Conservation (phyloP, 352 stramenopile genomes). For the Phytophthora citrophthora region DNA sequence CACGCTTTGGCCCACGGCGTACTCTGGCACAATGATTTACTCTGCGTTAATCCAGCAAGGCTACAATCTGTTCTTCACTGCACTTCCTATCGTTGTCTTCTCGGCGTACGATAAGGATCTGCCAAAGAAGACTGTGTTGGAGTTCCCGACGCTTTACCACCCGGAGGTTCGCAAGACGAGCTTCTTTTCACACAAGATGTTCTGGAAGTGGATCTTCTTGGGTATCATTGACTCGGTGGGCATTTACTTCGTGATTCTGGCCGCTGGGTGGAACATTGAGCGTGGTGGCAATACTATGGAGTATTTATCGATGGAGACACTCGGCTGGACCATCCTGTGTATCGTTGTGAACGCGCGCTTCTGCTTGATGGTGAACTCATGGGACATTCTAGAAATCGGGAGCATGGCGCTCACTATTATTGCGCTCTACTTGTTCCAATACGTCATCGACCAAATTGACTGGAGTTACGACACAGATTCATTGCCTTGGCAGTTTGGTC, state of each 20-base stretch:
- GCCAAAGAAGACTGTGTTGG: conserved; percentile 63
- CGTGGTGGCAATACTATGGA: conserved; percentile 61
- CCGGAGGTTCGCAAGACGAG: conserved; percentile 53
- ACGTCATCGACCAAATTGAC: conserved; percentile 67
- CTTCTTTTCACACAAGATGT: conserved; percentile 82
- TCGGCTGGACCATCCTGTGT: conserved; percentile 82
- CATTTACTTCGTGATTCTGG: conserved; percentile 69
- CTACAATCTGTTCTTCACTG: conserved; percentile 97
- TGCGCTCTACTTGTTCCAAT: conserved; percentile 71
- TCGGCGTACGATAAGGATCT: conserved; percentile 86
- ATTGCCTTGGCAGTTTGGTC: conserved; percentile 81
- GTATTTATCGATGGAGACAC: conserved; percentile 65
- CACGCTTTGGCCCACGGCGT: conserved; percentile 85
- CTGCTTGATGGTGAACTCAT: conserved; percentile 83
- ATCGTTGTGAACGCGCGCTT: conserved; percentile 82
- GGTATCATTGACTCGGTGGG: conserved; percentile 82
- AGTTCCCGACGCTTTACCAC: conserved; percentile 78
- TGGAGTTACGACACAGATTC: conserved; percentile 81
- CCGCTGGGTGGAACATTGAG: conserved; percentile 61
- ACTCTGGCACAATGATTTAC: conserved; percentile 92
- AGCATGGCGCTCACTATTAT: conserved; percentile 65
- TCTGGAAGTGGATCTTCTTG: conserved; percentile 87
- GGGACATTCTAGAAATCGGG: conserved; percentile 67
- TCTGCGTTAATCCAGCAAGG: conserved; percentile 86
- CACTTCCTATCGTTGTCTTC: conserved; percentile 91